Conservation (phyloP, 345 rosid species). For the Populus deltoides region DNA sequence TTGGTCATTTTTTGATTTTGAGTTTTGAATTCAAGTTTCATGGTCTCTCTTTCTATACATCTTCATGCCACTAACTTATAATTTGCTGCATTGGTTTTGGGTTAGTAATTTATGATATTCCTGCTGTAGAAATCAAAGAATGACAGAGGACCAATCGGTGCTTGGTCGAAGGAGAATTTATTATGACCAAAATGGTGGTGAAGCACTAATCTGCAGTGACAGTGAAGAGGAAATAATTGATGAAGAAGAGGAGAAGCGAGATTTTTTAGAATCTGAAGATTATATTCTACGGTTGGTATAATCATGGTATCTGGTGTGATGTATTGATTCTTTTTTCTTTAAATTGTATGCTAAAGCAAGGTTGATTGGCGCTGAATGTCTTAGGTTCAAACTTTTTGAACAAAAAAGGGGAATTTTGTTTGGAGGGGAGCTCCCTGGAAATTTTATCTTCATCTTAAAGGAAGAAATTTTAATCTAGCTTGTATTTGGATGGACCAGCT, state of each 20-base stretch:
- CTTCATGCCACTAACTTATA: background rate
- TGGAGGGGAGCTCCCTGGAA: background rate
- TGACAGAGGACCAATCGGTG: conserved; percentile 98
- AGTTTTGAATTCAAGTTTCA: background rate
- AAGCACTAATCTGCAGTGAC: conserved; percentile 99
- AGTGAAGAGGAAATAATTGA: conserved; percentile 90
- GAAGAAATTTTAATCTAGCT: background rate
- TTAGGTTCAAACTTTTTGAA: background rate
- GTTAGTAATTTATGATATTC: background rate
- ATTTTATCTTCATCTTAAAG: background rate
- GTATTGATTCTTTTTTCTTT: background rate
- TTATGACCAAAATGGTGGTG: conserved; percentile 95
- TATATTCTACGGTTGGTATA: conserved; percentile 81
- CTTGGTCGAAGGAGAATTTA: conserved; percentile 96
- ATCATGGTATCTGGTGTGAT: conserved; percentile 18
- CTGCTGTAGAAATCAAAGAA: conserved; percentile 87
- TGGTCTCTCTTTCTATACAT: background rate
- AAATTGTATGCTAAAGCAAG: background rate
- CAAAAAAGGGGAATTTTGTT: background rate
- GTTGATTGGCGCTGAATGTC: background rate
- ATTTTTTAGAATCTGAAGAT: conserved; percentile 75
- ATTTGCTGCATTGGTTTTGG: background rate
- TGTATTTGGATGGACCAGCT: background rate
- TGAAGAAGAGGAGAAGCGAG: conserved; percentile 79
- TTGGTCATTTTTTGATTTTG: background rate